phyloP scores from a whole-genome alignment of 306 rosid genomes.

The Crataegus laevigata region DNA sequence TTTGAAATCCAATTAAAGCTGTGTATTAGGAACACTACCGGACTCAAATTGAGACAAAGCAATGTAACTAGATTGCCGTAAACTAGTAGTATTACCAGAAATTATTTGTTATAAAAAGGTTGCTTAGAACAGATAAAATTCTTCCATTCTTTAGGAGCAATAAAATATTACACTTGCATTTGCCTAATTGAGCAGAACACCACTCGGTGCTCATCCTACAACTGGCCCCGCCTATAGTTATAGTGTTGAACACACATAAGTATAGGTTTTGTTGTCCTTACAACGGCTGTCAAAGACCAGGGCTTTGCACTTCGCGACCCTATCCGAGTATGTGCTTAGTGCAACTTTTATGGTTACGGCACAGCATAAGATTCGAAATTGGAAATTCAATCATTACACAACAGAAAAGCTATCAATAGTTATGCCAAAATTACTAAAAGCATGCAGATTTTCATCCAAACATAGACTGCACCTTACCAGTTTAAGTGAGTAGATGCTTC shows the following conservation, averaged over 20 bases:
- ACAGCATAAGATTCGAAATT: neutral
- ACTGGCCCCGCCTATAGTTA: no score
- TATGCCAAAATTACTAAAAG: neutral
- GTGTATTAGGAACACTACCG: neutral
- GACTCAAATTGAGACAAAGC: neutral
- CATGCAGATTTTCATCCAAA: neutral
- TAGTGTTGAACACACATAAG: no score
- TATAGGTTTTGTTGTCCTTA: no score
- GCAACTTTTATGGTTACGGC: neutral
- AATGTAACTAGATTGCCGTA: neutral
- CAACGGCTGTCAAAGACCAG: no score
- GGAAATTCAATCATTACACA: neutral
- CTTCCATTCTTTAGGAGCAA: neutral
- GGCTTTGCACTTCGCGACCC: no score
- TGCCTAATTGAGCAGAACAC: no score
- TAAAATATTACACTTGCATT: neutral
- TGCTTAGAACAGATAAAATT: neutral
- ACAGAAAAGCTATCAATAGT: neutral
- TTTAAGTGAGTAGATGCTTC: slow-evolving; percentile 63
- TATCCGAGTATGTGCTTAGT: no score
- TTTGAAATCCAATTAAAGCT: neutral
- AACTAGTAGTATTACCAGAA: neutral
- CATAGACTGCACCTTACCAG: slow-evolving; percentile 33
- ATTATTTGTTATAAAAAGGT: neutral
- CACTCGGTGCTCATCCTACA: no score